Percentiles rank a stretch among this genome's conserved stretches.
Conservation (phyloP, 2,329 filamentous ascomycete species). For the Neonectria magnoliae region DNA sequence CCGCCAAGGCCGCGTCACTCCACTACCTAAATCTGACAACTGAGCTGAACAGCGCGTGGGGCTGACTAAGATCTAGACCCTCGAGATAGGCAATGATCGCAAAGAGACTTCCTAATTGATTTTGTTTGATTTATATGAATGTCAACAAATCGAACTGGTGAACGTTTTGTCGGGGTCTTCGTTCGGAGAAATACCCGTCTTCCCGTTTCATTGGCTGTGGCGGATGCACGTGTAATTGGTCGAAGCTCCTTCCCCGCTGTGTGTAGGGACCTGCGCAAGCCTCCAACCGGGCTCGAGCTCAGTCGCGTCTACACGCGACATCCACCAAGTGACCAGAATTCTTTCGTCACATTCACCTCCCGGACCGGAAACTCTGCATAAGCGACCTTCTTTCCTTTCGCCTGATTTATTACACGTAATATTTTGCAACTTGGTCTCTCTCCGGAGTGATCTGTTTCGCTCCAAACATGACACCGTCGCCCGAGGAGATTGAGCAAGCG, state of each 20-base stretch:
- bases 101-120: not conserved
- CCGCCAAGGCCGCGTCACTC: constrained; percentile 29
- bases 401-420: not conserved
- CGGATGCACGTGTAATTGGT: constrained; percentile 29
- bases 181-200: not conserved
- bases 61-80: not conserved
- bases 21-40: constrained; percentile 24
- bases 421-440: not conserved
- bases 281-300: constrained; percentile 14
- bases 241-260: constrained; percentile 31
- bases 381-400: not conserved
- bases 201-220: constrained; percentile 10
- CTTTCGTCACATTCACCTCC: constrained; percentile 2
- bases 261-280: constrained; percentile 17
- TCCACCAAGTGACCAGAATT: constrained; percentile 9
- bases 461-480: constrained; percentile 53
- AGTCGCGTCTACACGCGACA: constrained; percentile 27
- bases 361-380: constrained; percentile 1
- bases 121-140: not conserved
- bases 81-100: not conserved
- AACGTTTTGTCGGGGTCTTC: not conserved
- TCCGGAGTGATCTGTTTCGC: not conserved
- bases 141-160: not conserved
- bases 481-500: constrained; percentile 55
- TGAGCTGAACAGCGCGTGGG: not conserved